phyloP scores from a whole-genome alignment of 495 filamentous ascomycete species.

The Neurospora sp. region DNA sequence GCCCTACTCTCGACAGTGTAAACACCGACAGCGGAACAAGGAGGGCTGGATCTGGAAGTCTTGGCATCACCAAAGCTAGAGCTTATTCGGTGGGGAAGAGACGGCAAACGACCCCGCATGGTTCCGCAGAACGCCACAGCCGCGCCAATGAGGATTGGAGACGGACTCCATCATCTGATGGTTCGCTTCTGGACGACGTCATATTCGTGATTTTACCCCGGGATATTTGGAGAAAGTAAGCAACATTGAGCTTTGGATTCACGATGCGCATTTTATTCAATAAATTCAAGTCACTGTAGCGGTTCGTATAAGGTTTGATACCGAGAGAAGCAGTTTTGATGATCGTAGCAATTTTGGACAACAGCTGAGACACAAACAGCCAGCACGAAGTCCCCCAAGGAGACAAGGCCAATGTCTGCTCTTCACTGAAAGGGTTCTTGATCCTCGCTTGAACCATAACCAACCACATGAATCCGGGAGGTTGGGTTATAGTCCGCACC shows the following conservation, averaged over 20 bases:
- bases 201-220: not conserved
- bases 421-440: not conserved
- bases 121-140: slow-evolving; percentile 6
- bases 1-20: not conserved
- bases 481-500: not conserved
- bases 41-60: not conserved
- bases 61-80: slow-evolving; percentile 14
- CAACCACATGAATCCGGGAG: not conserved
- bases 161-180: not conserved
- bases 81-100: slow-evolving; percentile 33
- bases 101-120: slow-evolving; percentile 11
- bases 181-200: slow-evolving; percentile 6
- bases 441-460: not conserved
- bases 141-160: slow-evolving; percentile 10
- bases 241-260: not conserved
- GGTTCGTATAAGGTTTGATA: not conserved
- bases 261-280: not conserved
- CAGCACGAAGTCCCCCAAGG: not conserved
- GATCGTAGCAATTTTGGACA: not conserved
- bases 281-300: too few relatives aligned
- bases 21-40: not conserved
- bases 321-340: not conserved
- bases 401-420: not conserved
- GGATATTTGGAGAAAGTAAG: not conserved
- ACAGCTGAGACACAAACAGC: not conserved